These are phyloP conservation scores for Paracoccidioides lutzii DNA, from an alignment of 2,329 filamentous ascomycete species.

Conservation along the genomic window DNA sequence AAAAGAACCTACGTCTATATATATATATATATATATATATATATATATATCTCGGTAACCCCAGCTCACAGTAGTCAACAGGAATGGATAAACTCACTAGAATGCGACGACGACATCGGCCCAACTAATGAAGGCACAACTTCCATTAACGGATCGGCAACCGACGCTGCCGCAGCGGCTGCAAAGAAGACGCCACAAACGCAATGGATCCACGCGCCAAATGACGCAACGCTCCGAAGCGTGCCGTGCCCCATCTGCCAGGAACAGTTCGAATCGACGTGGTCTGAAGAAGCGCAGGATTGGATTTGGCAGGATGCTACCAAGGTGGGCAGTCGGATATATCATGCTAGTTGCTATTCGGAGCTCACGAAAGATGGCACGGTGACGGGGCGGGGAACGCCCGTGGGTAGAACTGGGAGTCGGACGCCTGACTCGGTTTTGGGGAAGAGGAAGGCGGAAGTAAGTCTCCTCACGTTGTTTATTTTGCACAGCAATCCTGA, in stretches of 20 bases:
- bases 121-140: constrained; percentile 29
- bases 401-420: constrained; percentile 13
- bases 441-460: constrained; percentile 65
- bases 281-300: constrained; percentile 85
- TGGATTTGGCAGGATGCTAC: constrained; percentile 93
- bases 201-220: constrained; percentile 71
- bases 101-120: constrained; percentile 55
- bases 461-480: constrained; percentile 16
- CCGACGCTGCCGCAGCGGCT: constrained; percentile 26
- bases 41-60: constrained; percentile 1
- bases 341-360: constrained; percentile 77
- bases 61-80: constrained; percentile 24
- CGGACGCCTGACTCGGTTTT: constrained; percentile 51
- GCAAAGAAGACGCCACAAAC: constrained; percentile 46
- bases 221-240: constrained; percentile 60
- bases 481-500: not conserved
- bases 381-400: constrained; percentile 19
- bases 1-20: not conserved
- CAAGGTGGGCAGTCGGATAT: constrained; percentile 64
- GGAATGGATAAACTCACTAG: constrained; percentile 83
- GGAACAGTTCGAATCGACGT: constrained; percentile 84
- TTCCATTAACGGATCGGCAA: constrained; percentile 28
- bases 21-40: not conserved
- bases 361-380: constrained; percentile 59
- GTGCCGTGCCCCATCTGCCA: constrained; percentile 86